Conservation (phyloP, 345 rosid species). For the Corchorus capsularis region DNA sequence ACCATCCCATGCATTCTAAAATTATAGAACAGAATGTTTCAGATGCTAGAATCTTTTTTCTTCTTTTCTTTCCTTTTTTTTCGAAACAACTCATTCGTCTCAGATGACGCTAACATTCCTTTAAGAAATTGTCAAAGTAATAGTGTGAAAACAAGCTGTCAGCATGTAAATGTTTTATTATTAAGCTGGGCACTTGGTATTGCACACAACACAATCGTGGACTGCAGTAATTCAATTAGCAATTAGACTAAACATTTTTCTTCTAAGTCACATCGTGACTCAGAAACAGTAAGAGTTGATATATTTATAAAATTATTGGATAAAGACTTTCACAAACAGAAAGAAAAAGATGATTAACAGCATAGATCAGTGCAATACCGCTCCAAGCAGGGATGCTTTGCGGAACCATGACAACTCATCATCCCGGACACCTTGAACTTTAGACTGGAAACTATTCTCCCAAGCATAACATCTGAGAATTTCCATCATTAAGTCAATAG, state of each 20-base stretch:
- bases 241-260: neutral
- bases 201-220: neutral
- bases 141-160: neutral
- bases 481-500: slow-evolving; percentile 16
- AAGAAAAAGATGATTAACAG: slow-evolving; percentile 12
- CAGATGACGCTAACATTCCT: neutral
- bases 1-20: neutral
- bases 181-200: neutral
- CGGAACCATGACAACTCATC: slow-evolving; percentile 98
- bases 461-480: slow-evolving; percentile 91
- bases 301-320: neutral
- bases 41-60: neutral
- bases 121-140: neutral
- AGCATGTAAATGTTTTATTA: neutral
- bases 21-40: neutral
- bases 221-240: neutral
- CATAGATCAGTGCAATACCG: slow-evolving; percentile 57
- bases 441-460: slow-evolving; percentile 91
- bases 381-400: slow-evolving; percentile 82
- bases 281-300: neutral
- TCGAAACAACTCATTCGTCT: neutral
- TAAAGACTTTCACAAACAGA: neutral
- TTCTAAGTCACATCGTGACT: neutral
- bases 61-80: neutral
- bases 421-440: slow-evolving; percentile 77